phyloP scores from a whole-genome alignment of 352 stramenopile genomes.

The Globisporangium camurandrum region DNA sequence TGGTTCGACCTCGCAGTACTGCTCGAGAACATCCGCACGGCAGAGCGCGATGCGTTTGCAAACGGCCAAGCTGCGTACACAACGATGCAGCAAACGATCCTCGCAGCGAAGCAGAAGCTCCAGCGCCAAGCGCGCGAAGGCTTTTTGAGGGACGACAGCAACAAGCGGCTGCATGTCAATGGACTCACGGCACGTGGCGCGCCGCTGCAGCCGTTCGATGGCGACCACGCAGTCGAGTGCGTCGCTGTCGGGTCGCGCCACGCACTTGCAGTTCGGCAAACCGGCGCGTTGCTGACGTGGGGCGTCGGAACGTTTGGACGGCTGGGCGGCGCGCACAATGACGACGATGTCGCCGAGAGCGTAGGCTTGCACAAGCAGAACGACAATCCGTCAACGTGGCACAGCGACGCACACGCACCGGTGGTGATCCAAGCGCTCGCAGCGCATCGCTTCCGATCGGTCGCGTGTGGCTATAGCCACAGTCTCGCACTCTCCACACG shows the following conservation, averaged over 20 bases:
- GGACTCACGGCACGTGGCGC: conserved; percentile 47
- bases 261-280: conserved; percentile 52
- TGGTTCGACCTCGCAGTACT: conserved; percentile 46
- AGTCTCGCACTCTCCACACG: conserved; percentile 55
- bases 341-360: too few relatives aligned
- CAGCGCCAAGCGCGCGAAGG: conserved; percentile 56
- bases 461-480: conserved; percentile 62
- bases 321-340: conserved; percentile 30
- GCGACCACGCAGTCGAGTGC: conserved; percentile 41
- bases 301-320: conserved; percentile 63
- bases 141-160: conserved; percentile 1
- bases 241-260: conserved; percentile 66
- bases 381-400: conserved; percentile 37
- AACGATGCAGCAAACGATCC: conserved; percentile 53
- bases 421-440: conserved; percentile 34
- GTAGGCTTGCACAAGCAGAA: conserved; percentile 4
- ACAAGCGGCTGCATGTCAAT: conserved; percentile 26
- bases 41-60: conserved; percentile 28
- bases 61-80: conserved; percentile 41
- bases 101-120: conserved; percentile 37
- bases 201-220: conserved; percentile 30
- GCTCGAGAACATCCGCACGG: conserved; percentile 30
- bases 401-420: conserved; percentile 39
- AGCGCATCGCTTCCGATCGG: conserved; percentile 37
- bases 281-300: conserved; percentile 61